Conservation (phyloP, 148 eudicot genomes). For the Gaultheria prostrata region DNA sequence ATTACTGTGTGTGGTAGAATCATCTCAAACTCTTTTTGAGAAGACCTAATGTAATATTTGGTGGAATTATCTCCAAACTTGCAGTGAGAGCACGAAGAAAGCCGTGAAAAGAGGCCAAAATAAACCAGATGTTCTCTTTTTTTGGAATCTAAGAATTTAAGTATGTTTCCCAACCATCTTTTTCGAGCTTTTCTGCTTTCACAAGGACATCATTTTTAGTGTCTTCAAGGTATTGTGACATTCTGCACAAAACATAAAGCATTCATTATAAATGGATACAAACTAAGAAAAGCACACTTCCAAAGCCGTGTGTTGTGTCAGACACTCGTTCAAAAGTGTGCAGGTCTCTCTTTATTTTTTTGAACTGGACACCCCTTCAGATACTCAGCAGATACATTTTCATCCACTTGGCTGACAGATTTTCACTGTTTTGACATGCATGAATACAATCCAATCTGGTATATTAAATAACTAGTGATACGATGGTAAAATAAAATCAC, state of each 20-base stretch:
- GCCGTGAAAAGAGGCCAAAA: not conserved
- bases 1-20: too few relatives aligned
- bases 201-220: conserved; percentile 8
- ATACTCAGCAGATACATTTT: not conserved
- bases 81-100: not conserved
- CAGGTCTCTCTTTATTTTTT: not conserved
- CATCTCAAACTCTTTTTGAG: not conserved
- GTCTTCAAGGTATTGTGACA: conserved; percentile 4
- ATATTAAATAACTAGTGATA: not conserved
- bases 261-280: not conserved
- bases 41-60: not conserved
- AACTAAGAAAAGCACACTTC: not conserved
- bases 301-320: not conserved
- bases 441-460: not conserved
- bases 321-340: not conserved
- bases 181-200: conserved; percentile 13
- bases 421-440: not conserved
- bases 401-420: not conserved
- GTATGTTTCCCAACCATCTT: conserved; percentile 10
- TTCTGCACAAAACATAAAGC: not conserved
- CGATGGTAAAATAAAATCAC: too few relatives aligned
- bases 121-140: not conserved
- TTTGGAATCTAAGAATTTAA: not conserved
- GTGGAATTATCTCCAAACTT: not conserved
- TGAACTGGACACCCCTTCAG: not conserved